Evolutionary conservation across 2,329 filamentous ascomycete species (phyloP).

Genomic region (Diaporthe capsici): DNA sequence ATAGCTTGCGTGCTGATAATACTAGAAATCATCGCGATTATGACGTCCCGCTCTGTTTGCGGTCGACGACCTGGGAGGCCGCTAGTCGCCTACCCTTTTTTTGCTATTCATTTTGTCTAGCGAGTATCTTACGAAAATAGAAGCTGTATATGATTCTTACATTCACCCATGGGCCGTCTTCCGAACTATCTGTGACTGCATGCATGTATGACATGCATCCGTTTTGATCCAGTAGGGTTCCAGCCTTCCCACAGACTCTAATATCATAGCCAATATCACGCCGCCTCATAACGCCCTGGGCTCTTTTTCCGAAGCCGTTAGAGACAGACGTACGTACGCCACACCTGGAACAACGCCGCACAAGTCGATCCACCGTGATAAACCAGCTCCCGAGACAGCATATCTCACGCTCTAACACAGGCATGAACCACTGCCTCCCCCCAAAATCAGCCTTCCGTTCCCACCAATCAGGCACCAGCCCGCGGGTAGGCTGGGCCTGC

Average conservation of each 20-base stretch:
- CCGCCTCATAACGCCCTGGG: not conserved
- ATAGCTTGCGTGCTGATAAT: slow-evolving; percentile 35
- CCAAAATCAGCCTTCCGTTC: slow-evolving; percentile 17
- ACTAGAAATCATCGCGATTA: slow-evolving; percentile 26
- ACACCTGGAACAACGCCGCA: not conserved
- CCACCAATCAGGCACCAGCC: slow-evolving; percentile 1
- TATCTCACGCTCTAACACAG: not conserved
- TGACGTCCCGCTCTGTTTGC: slow-evolving; percentile 32
- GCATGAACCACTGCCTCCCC: slow-evolving; percentile 12
- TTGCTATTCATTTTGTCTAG: slow-evolving; percentile 29
- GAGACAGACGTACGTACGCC: not conserved
- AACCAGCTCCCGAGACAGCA: slow-evolving; percentile 1
- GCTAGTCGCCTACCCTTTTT: slow-evolving; percentile 1
- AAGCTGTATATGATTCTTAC: slow-evolving; percentile 29
- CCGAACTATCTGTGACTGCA: not conserved
- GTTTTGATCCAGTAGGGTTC: not conserved
- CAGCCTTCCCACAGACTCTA: not conserved
- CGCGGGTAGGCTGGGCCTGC: slow-evolving; percentile 1
- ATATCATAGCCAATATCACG: not conserved
- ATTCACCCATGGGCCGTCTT: not conserved
- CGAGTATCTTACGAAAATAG: slow-evolving; percentile 34
- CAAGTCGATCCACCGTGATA: not conserved
- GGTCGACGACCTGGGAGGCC: slow-evolving; percentile 16
- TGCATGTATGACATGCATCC: not conserved
- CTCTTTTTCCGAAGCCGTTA: not conserved